Evolutionary conservation across 352 stramenopile species (phyloP).

Genomic region (Globisporangium cystogenes): DNA sequence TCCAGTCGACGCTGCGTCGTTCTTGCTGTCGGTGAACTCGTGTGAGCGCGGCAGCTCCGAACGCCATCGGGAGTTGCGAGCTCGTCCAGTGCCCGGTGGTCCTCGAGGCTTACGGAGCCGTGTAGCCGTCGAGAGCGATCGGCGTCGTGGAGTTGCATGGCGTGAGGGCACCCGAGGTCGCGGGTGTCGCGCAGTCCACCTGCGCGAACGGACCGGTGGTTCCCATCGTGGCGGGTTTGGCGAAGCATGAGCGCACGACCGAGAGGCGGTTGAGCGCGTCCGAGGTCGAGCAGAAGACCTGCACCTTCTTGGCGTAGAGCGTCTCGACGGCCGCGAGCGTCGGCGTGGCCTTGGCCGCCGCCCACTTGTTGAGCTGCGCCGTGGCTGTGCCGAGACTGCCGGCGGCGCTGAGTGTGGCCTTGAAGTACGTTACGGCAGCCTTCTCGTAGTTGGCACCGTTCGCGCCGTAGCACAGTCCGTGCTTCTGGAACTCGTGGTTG

Average conservation of each 20-base stretch:
- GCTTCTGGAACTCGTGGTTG: constrained; percentile 88
- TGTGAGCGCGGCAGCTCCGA: too few species aligned
- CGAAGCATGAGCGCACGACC: constrained; percentile 64
- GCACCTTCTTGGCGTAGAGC: constrained; percentile 55
- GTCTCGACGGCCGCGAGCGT: constrained; percentile 32
- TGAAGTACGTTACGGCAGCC: constrained; percentile 15
- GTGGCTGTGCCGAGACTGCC: constrained; percentile 32
- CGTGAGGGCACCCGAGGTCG: not conserved
- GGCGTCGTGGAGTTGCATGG: not conserved
- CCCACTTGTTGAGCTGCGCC: constrained; percentile 51
- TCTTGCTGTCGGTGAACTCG: too few species aligned
- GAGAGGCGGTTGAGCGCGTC: constrained; percentile 59
- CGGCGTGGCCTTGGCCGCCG: constrained; percentile 10
- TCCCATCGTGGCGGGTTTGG: constrained; percentile 19
- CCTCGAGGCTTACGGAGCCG: not conserved
- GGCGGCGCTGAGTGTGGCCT: constrained; percentile 29
- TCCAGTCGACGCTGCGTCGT: not conserved
- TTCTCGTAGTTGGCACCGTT: constrained; percentile 11
- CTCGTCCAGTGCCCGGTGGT: too few species aligned
- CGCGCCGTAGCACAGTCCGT: constrained; percentile 74
- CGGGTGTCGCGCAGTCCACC: constrained; percentile 10
- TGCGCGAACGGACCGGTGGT: constrained; percentile 7
- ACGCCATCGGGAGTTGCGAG: too few species aligned
- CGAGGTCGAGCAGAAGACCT: constrained; percentile 58
- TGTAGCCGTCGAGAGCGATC: constrained; percentile 1